Conservation (phyloP, 2,329 filamentous ascomycete species). For the Microcyclospora pomicola region DNA sequence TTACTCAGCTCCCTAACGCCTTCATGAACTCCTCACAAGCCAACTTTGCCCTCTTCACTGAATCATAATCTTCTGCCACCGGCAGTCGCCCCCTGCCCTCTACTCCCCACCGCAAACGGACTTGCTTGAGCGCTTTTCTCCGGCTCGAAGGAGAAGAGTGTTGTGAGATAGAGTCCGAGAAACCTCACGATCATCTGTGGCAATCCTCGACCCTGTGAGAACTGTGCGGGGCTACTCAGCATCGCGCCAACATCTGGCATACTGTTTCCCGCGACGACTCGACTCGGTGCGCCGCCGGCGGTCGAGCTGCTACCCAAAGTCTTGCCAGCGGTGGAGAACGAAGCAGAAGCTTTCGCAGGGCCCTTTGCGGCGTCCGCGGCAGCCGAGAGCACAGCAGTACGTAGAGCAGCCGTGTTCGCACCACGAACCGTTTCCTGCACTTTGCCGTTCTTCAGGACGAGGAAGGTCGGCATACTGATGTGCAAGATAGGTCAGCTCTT, state of each 20-base stretch:
- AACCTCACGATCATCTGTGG: constrained; percentile 30
- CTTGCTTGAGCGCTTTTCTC: constrained; percentile 31
- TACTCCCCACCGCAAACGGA: constrained; percentile 25
- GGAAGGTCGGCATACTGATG: constrained; percentile 34
- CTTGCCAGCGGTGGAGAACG: constrained; percentile 30
- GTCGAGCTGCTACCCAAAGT: constrained; percentile 23
- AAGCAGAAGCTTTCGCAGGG: constrained; percentile 20
- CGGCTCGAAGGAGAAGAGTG: constrained; percentile 32
- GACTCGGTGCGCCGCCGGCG: constrained; percentile 6
- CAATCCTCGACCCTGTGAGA: constrained; percentile 22
- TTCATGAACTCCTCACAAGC: too few species aligned
- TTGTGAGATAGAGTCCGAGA: constrained; percentile 32
- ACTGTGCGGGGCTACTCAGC: constrained; percentile 16
- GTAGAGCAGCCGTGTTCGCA: constrained; percentile 35
- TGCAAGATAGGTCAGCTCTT: background rate
- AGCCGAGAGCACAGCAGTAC: constrained; percentile 33
- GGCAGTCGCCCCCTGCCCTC: too few species aligned
- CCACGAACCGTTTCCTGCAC: constrained; percentile 35
- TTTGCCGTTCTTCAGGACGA: constrained; percentile 30
- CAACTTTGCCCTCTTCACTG: too few species aligned
- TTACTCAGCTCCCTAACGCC: too few species aligned
- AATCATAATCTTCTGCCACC: too few species aligned
- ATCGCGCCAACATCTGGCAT: constrained; percentile 9
- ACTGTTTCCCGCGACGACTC: constrained; percentile 18
- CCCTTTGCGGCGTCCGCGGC: constrained; percentile 26